Base-by-base conservation (phyloP, 148 eudicot species). In the Selenicereus undatus region DNA sequence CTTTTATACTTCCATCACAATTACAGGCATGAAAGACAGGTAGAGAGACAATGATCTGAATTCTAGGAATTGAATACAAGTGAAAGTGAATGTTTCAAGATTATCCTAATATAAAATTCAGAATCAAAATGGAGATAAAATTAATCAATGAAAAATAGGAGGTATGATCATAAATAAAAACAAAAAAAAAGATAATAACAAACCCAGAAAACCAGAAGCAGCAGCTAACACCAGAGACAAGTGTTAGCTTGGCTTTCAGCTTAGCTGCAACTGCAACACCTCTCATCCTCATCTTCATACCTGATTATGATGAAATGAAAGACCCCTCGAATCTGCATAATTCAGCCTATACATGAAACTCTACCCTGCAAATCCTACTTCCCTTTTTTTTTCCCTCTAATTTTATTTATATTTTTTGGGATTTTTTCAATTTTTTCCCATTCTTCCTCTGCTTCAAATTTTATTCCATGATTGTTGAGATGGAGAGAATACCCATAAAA, bases 301-400 rank as follows among this genome's bases (percentile, higher is more conserved):
- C 51, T 48, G 51, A 48, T 54, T 20, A 22, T 60, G n/a, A 60
- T 60, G 66, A 60, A 60, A 60, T 21, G 20, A 60, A 60, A 60
- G 83, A 68, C 84, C 81, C 86, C 75, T 80, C 77, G 73, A 71
- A 45, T 84, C 77, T 78, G 81, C 81, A 74, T 84, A 78, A 81
- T 69, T 21, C 78, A 68, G 60, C 81, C 78, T 81, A 85, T 88
- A 91, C 88, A 91, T 87, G 89, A 85, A 84, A 89, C 83, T 86
- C 78, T 90, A 83, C 85, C 92, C 77, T 88, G 90, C 83, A 88
- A 86, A 86, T 35, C 83, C 87, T 87, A 85, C 76, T 79, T n/a
- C 78, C 78, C 66, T 76, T 80, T 36, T 84, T 80, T 43, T 82
- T 78, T n/a, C n/a, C n/a, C 39, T 36, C 39, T 36, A 36, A 36